Base-by-base conservation (phyloP, 257 asterid species). In the Nemophila menziesii region DNA sequence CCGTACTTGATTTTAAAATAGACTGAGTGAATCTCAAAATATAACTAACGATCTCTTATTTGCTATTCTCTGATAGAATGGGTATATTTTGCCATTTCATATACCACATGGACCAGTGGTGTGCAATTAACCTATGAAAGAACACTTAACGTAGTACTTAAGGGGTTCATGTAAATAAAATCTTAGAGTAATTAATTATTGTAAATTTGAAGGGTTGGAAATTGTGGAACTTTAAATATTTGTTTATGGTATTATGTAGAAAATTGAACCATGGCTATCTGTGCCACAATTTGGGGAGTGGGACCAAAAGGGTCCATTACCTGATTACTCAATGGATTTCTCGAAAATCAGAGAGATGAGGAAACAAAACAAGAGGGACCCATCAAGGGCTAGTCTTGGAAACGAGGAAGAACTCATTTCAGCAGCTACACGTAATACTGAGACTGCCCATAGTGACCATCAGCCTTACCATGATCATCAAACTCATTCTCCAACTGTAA, bases 241-340 rank as follows among this genome's bases (percentile, higher is more conserved):
- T 5, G 7, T 29, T 29, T 24, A 24, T 24, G 33, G 33, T 53
- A 22, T 49, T 24, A 20, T 41, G 11, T 19, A 73, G 81, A 73
- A 42, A 21, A 60, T 39, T 33, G 64, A 56, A 27, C 36, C 72
- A 54, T 74, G 78, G 75, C 60, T 74, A 22, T 74, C 78, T 14
- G 79, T 75, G 18, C 84, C 84, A 8, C 77, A 71, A 27, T 75
- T 75, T 34, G 84, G 84, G 18, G 84, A 71, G 16, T 75, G 84
- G 84, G 80, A 75, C 44, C 74, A 67, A 24, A 75, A 75, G 59
- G 84, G 84, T 2, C 58, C 19, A 3, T 19, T 71, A 54, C 84
- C 84, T 0, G 74, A 75, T 13, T 71, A 75, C 70, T 75, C 84
- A 1, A 39, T 75, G 80, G 84, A 75, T 49, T 75, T 75, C 64